Percentiles rank a stretch among this genome's conserved stretches.
phyloP scores from a whole-genome alignment of 2,329 filamentous ascomycete genomes.

The Aspergillus terreus region DNA sequence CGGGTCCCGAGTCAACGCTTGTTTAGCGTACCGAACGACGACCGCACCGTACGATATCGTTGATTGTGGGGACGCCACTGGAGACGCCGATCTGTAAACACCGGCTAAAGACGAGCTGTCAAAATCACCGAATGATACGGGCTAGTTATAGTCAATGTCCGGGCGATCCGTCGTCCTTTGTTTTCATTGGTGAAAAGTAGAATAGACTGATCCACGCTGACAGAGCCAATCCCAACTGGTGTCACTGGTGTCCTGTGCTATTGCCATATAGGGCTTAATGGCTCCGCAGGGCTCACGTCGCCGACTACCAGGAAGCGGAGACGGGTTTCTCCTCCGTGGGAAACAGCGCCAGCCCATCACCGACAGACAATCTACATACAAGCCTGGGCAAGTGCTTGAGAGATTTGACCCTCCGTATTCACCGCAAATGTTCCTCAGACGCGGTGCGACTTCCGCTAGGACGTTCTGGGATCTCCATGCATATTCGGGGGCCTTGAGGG shows the following conservation, averaged over 20 bases:
- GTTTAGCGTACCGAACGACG: neutral
- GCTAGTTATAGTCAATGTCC: no score
- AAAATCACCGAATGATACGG: neutral
- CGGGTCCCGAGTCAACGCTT: neutral
- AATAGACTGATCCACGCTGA: neutral
- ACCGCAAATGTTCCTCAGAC: neutral
- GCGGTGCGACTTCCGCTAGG: constrained; percentile 3
- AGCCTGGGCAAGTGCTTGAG: no score
- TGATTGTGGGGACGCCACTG: neutral
- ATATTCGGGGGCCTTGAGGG: constrained; percentile 6
- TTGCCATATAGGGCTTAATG: neutral
- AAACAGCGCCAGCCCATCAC: no score
- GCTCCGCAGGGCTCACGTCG: neutral
- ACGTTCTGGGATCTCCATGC: constrained; percentile 9
- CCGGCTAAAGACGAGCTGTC: neutral
- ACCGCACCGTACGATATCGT: neutral
- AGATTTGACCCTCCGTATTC: neutral
- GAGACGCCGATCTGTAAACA: neutral
- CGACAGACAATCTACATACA: no score
- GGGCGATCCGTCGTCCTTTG: no score
- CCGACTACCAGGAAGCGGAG: neutral
- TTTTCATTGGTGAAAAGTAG: no score
- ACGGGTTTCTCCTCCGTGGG: neutral
- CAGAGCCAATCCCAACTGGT: neutral
- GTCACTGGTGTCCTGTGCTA: neutral